Conservation (phyloP, 768 basidiomycete species). For the Suillus sp. region DNA sequence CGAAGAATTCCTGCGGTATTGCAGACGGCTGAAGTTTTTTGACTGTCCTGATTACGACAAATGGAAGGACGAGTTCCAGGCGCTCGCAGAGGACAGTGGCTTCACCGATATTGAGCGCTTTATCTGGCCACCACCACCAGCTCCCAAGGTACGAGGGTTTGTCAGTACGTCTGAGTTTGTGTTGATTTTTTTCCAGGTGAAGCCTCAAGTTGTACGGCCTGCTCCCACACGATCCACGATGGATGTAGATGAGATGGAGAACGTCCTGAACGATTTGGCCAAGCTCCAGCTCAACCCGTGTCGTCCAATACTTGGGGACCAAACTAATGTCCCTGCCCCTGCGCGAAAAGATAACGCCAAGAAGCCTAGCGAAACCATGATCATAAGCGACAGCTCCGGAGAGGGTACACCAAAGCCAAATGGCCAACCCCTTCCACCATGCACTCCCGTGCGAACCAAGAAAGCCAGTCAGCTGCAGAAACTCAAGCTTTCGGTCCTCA, state of each 20-base stretch:
- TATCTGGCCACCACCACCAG: conserved; percentile 69
- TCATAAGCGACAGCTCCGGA: conserved; percentile 41
- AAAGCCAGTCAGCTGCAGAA: conserved; percentile 52
- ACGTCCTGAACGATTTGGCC: conserved; percentile 58
- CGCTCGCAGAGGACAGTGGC: conserved; percentile 61
- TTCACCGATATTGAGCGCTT: conserved; percentile 61
- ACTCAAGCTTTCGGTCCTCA: conserved; percentile 44
- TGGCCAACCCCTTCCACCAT: conserved; percentile 27
- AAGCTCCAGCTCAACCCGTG: conserved; percentile 55
- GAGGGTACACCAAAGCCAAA: conserved; percentile 31
- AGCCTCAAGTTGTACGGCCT: conserved; percentile 32
- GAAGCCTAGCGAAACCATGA: conserved; percentile 40
- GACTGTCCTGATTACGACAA: conserved; percentile 66
- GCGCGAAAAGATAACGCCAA: conserved; percentile 33
- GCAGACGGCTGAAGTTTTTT: conserved; percentile 66
- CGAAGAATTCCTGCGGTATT: conserved; percentile 76
- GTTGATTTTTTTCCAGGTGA: conserved; percentile 25
- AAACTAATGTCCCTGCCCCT: conserved; percentile 45
- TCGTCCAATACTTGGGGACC: conserved; percentile 52
- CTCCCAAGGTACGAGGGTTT: conserved; percentile 29
- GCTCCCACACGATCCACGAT: conserved; percentile 23
- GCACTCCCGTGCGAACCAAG: conserved; percentile 35
- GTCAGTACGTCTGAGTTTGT: neutral
- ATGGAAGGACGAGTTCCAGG: conserved; percentile 68
- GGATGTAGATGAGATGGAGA: conserved; percentile 50